Conservation (phyloP, 345 rosid genomes). For the Aquilaria malaccensis region DNA sequence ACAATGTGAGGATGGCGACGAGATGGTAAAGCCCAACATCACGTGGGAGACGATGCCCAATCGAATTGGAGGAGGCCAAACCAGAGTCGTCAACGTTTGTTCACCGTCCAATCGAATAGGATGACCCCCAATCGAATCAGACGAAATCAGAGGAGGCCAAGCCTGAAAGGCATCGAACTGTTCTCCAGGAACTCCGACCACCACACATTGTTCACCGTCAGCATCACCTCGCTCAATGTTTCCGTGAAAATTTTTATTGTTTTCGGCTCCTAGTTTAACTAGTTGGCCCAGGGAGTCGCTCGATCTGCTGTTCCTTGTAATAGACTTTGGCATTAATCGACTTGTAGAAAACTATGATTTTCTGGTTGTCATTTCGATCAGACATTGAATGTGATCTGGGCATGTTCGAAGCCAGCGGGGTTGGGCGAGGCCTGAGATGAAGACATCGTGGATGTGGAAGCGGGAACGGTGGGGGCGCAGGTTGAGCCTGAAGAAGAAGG, state of each 20-base stretch:
- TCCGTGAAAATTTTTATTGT: slow-evolving; percentile 41
- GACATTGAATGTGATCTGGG: slow-evolving; percentile 52
- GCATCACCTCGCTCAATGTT: slow-evolving; percentile 41
- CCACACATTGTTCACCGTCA: slow-evolving; percentile 40
- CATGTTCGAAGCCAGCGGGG: slow-evolving; percentile 41
- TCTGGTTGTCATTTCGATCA: slow-evolving; percentile 62
- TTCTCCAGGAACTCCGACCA: slow-evolving; percentile 51
- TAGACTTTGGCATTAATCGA: slow-evolving; percentile 46
- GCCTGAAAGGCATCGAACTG: slow-evolving; percentile 52
- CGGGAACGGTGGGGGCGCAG: slow-evolving; percentile 86
- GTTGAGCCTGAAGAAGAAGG: slow-evolving; percentile 70
- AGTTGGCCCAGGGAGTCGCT: slow-evolving; percentile 29
- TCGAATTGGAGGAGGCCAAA: no score
- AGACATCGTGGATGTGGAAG: slow-evolving; percentile 38
- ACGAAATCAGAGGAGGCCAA: slow-evolving; percentile 15
- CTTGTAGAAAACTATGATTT: slow-evolving; percentile 51
- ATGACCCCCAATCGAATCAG: no score
- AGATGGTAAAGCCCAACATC: no score
- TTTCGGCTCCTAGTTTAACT: slow-evolving; percentile 67
- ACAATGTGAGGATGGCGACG: no score
- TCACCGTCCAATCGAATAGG: no score
- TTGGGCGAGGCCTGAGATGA: slow-evolving; percentile 40
- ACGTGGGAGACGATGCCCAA: no score
- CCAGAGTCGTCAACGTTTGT: no score
- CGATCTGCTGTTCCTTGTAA: slow-evolving; percentile 51